Evolutionary conservation across 2,329 filamentous ascomycete genomes (phyloP).

Genomic region (Penicillium glabrum): DNA sequence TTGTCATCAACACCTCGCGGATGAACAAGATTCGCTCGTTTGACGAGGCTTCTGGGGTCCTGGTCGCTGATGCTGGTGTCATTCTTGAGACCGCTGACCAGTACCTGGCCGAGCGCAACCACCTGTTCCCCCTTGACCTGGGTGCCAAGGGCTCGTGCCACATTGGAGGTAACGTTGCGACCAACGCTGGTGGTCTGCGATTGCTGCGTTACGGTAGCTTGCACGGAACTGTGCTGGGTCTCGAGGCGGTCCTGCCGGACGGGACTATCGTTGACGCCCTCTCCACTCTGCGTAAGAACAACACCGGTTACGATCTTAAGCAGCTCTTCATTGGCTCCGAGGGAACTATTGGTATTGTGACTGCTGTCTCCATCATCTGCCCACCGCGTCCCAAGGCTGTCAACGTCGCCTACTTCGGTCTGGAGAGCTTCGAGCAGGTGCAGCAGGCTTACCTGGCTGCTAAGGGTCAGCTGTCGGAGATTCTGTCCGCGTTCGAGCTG

Average conservation of each 20-base stretch:
- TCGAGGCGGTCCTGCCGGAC: constrained; percentile 91
- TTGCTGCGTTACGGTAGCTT: constrained; percentile 90
- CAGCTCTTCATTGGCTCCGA: constrained; percentile 95
- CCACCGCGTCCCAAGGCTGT: constrained; percentile 83
- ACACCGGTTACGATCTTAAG: constrained; percentile 96
- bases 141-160: constrained; percentile 97
- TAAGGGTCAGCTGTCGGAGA: constrained; percentile 87
- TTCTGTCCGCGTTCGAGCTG: constrained; percentile 94
- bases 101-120: constrained; percentile 75
- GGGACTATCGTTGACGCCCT: constrained; percentile 91
- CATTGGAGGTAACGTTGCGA: constrained; percentile 91
- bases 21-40: constrained; percentile 93
- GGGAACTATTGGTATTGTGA: constrained; percentile 93
- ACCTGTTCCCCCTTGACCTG: constrained; percentile 96
- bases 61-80: constrained; percentile 87
- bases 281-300: constrained; percentile 89
- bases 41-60: constrained; percentile 85
- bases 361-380: constrained; percentile 83
- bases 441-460: constrained; percentile 84
- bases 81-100: constrained; percentile 88
- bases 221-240: constrained; percentile 86
- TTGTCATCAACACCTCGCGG: constrained; percentile 83
- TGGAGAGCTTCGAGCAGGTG: constrained; percentile 87
- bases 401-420: constrained; percentile 92
- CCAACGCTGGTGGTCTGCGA: constrained; percentile 89